Percentiles rank a stretch among this genome's conserved stretches.
Evolutionary conservation across 257 asterid species (phyloP).

Genomic region (Prunella vulgaris): DNA sequence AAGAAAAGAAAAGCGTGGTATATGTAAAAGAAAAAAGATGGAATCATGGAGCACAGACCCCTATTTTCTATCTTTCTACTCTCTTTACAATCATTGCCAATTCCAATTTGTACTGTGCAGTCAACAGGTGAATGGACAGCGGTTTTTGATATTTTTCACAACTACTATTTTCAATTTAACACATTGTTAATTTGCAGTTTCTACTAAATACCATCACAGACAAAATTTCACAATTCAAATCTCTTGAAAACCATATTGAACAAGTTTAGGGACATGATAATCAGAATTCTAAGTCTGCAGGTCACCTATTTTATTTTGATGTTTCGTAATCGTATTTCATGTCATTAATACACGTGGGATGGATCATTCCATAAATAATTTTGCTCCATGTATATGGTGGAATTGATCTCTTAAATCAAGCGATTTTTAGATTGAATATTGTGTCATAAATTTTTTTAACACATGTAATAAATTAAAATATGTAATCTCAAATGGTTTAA

Average conservation of each 20-base stretch:
- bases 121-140: neutral
- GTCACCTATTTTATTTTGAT: no score
- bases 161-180: neutral
- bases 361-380: no score
- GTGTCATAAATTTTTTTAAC: no score
- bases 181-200: neutral
- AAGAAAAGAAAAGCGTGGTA: neutral
- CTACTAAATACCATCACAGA: neutral
- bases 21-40: neutral
- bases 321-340: no score
- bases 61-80: neutral
- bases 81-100: constrained; percentile 20
- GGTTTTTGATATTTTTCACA: neutral
- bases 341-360: no score
- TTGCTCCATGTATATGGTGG: no score
- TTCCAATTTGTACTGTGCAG: neutral
- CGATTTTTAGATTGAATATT: no score
- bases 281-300: neutral
- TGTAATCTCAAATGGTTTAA: no score
- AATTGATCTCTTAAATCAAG: no score
- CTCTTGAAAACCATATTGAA: neutral
- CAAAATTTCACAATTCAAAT: no score
- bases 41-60: constrained; percentile 8
- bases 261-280: neutral
- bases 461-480: no score